Conservation (phyloP, 148 eudicot genomes). For the Rhododendron simsii region DNA sequence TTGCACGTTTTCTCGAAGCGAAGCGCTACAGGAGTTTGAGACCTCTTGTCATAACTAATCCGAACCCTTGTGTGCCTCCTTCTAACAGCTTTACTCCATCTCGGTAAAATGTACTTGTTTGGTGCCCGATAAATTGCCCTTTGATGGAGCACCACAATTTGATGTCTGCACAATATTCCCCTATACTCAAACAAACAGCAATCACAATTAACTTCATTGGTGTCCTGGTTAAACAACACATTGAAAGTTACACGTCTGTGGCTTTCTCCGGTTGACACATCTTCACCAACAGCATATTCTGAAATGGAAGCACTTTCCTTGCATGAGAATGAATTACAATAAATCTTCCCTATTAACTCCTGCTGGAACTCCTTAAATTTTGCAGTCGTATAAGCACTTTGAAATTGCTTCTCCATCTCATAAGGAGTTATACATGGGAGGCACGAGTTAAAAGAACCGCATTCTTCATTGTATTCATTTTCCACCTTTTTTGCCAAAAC, state of each 20-base stretch:
- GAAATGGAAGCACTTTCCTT: no score
- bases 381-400: no score
- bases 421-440: no score
- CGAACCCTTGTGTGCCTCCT: not conserved
- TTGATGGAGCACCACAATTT: not conserved
- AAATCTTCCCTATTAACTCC: no score
- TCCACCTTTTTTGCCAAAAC: no score
- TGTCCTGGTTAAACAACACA: not conserved
- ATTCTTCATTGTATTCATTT: no score
- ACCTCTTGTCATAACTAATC: not conserved
- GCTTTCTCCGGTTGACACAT: not conserved
- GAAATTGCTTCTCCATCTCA: no score
- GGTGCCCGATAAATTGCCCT: not conserved
- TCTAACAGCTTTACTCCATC: constrained; percentile 2
- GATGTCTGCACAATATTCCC: constrained; percentile 8
- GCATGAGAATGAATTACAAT: no score
- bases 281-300: not conserved
- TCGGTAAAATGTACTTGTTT: not conserved
- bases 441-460: no score
- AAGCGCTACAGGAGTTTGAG: not conserved
- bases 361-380: no score
- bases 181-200: constrained; percentile 3
- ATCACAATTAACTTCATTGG: not conserved
- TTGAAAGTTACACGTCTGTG: not conserved
- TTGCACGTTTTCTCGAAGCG: not conserved